These are phyloP conservation scores for Lactarius pseudohatsudake DNA, from an alignment of 768 basidiomycete species.

Conservation along the genomic window DNA sequence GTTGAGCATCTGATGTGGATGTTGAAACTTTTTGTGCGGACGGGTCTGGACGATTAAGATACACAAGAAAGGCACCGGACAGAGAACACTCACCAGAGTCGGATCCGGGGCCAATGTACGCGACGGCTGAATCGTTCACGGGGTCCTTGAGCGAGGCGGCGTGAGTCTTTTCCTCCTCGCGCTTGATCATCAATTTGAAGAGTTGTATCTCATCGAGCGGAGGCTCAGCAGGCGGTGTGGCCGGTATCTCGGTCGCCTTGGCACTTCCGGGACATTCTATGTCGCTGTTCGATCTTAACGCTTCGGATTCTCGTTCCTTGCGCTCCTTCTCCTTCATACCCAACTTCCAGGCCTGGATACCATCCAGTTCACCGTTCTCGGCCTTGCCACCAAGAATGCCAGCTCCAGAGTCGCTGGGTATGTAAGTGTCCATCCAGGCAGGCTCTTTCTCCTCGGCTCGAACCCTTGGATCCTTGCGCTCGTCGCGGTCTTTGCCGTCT, in stretches of 20 bases:
- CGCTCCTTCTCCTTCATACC: conserved; percentile 74
- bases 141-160: conserved; percentile 28
- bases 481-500: conserved; percentile 47
- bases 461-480: conserved; percentile 53
- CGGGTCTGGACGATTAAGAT: conserved; percentile 7
- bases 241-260: conserved; percentile 19
- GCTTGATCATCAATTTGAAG: conserved; percentile 82
- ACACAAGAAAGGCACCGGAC: background rate
- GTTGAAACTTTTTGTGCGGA: conserved; percentile 10
- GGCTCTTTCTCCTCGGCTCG: conserved; percentile 77
- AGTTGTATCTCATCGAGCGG: conserved; percentile 80
- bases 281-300: conserved; percentile 22
- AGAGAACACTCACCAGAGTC: conserved; percentile 23
- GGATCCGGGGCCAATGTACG: conserved; percentile 17
- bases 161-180: conserved; percentile 58
- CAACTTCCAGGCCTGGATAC: conserved; percentile 87
- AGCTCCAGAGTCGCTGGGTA: conserved; percentile 55
- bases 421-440: conserved; percentile 90
- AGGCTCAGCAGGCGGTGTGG: conserved; percentile 32
- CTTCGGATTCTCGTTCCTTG: conserved; percentile 46
- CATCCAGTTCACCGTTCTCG: conserved; percentile 68
- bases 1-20: conserved; percentile 10
- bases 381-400: conserved; percentile 66
- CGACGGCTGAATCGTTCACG: conserved; percentile 14
- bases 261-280: conserved; percentile 32